Conservation (phyloP, 2,329 filamentous ascomycete genomes). For the Phaeomoniella chlamydospora region DNA sequence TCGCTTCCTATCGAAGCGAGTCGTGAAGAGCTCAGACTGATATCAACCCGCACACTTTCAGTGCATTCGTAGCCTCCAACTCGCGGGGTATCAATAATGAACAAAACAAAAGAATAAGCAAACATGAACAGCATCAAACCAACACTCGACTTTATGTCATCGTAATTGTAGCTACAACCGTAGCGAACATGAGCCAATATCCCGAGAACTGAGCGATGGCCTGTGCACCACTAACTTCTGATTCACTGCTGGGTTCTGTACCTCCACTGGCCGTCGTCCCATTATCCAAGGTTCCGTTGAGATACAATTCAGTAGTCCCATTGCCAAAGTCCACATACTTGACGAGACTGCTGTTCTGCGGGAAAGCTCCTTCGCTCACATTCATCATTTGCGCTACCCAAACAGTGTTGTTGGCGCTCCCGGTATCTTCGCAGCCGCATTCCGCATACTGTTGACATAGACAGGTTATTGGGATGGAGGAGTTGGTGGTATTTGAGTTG, state of each 20-base stretch:
- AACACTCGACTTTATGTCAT: constrained; percentile 5
- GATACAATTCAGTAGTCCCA: constrained; percentile 26
- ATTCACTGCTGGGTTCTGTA: constrained; percentile 13
- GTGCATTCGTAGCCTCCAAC: no score
- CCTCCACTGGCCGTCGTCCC: constrained; percentile 23
- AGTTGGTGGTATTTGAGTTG: constrained; percentile 28
- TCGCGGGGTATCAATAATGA: no score
- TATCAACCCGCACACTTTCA: no score
- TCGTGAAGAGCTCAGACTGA: no score
- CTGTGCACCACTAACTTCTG: constrained; percentile 2
- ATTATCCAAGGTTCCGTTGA: constrained; percentile 32
- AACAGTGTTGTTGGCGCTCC: constrained; percentile 22
- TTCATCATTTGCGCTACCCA: constrained; percentile 27
- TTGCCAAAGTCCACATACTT: constrained; percentile 23
- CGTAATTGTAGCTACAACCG: constrained; percentile 20
- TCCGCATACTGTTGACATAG: constrained; percentile 37
- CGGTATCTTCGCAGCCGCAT: constrained; percentile 42
- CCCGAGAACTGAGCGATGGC: constrained; percentile 13
- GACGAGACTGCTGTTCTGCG: constrained; percentile 22
- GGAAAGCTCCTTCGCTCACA: constrained; percentile 18
- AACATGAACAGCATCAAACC: no score
- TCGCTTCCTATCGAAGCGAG: no score
- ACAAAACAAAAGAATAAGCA: no score
- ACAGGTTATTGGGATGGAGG: constrained; percentile 39
- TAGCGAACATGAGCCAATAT: constrained; percentile 25